Conservation (phyloP, 192 early-diverging fungal genomes). For the Hyaloraphidium curvatum region DNA sequence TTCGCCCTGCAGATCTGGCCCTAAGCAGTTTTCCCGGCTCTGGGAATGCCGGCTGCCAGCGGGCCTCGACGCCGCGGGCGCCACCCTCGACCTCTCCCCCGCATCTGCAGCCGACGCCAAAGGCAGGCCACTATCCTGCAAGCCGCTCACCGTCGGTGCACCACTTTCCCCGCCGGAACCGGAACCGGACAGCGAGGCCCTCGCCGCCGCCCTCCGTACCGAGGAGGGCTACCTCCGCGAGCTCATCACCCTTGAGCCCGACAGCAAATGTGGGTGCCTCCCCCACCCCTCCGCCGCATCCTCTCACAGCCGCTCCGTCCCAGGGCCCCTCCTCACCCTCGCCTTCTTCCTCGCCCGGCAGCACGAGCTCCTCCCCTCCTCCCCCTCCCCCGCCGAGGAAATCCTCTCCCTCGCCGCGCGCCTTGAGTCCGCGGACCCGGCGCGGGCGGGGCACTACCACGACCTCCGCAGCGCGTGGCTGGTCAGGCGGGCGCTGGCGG, state of each 20-base stretch:
- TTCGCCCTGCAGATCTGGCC: too few species aligned
- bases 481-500: too few species aligned
- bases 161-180: conserved; percentile 10
- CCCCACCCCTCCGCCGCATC: neutral
- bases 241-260: conserved; percentile 54
- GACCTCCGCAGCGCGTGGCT: too few species aligned
- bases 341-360: neutral
- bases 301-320: neutral
- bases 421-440: too few species aligned
- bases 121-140: conserved; percentile 19
- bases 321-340: neutral
- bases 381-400: too few species aligned
- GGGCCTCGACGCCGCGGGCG: conserved; percentile 8
- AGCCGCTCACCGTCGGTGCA: conserved; percentile 11
- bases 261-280: conserved; percentile 50
- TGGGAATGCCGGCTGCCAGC: too few species aligned
- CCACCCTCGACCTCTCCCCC: conserved; percentile 13
- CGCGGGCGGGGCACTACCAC: too few species aligned
- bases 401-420: too few species aligned
- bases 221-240: conserved; percentile 46
- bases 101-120: conserved; percentile 13
- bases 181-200: conserved; percentile 13
- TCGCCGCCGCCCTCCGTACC: conserved; percentile 22
- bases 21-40: too few species aligned
- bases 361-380: too few species aligned